Conservation (phyloP, 176 grass and related monocot genomes). For the Areca catechu region DNA sequence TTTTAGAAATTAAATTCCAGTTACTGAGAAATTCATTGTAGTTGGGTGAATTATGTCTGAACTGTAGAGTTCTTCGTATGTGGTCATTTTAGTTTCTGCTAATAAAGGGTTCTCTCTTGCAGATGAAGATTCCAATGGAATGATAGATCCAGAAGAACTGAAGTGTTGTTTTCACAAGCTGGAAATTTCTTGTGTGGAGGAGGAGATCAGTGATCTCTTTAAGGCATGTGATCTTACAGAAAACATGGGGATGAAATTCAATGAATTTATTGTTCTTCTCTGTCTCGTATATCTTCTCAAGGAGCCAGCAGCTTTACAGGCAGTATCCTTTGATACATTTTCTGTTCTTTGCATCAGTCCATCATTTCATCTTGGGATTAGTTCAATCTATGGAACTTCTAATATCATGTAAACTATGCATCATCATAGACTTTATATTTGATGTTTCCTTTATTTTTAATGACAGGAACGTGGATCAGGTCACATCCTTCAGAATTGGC, state of each 20-base stretch:
- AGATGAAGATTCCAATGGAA: conserved; percentile 97
- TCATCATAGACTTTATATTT: too few species aligned
- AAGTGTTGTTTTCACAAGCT: conserved; percentile 71
- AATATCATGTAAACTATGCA: too few species aligned
- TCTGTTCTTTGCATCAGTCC: neutral
- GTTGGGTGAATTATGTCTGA: too few species aligned
- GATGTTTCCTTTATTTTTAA: too few species aligned
- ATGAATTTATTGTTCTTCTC: conserved; percentile 93
- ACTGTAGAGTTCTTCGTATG: too few species aligned
- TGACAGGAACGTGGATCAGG: too few species aligned
- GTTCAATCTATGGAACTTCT: too few species aligned
- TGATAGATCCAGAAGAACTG: conserved; percentile 76
- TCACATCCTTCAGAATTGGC: too few species aligned
- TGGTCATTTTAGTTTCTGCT: too few species aligned
- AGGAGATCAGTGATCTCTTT: conserved; percentile 74
- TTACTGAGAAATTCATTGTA: too few species aligned
- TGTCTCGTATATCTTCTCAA: conserved; percentile 94
- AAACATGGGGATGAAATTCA: conserved; percentile 86
- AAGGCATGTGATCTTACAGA: conserved; percentile 88
- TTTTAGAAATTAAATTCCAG: too few species aligned
- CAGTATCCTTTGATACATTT: conserved; percentile 55
- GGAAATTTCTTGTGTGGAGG: conserved; percentile 65
- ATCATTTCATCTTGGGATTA: too few species aligned
- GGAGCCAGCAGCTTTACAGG: conserved; percentile 50
- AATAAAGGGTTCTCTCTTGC: neutral